A percentile compares a stretch with the other conserved stretches of the same genome.
Evolutionary conservation across 306 rosid species (phyloP).

Genomic region (Purshia tridentata): DNA sequence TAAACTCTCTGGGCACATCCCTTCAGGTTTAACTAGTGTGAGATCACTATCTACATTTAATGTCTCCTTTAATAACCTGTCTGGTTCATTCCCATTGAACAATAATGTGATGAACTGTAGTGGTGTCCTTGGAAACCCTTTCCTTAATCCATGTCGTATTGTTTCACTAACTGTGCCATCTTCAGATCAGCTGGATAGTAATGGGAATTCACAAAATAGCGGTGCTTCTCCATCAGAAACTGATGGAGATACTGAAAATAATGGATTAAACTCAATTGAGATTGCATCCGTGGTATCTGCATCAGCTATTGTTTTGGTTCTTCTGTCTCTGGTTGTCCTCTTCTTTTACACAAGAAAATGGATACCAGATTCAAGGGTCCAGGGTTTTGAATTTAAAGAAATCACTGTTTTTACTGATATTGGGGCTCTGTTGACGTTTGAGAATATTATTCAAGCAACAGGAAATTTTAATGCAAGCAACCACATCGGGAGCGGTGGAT

Average conservation of each 20-base stretch:
- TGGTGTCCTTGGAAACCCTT: slow-evolving; percentile 24
- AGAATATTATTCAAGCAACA: slow-evolving; percentile 37
- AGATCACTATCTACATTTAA: slow-evolving; percentile 25
- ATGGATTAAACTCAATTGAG: slow-evolving; percentile 30
- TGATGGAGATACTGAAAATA: neutral
- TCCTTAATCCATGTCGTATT: slow-evolving; percentile 26
- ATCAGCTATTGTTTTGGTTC: slow-evolving; percentile 31
- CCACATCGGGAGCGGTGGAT: slow-evolving; percentile 39
- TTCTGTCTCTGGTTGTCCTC: slow-evolving; percentile 33
- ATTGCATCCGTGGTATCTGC: slow-evolving; percentile 38
- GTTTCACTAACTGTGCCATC: slow-evolving; percentile 16
- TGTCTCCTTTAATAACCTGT: slow-evolving; percentile 30
- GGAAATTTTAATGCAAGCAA: slow-evolving; percentile 31
- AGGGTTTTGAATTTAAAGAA: slow-evolving; percentile 34
- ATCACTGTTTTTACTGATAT: slow-evolving; percentile 31
- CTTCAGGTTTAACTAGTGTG: slow-evolving; percentile 22
- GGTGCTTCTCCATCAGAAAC: slow-evolving; percentile 5
- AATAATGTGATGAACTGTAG: slow-evolving; percentile 31
- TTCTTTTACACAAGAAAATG: slow-evolving; percentile 41
- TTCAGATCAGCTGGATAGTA: slow-evolving; percentile 13
- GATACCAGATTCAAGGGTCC: slow-evolving; percentile 42
- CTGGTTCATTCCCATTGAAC: slow-evolving; percentile 28
- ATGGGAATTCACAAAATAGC: slow-evolving; percentile 1
- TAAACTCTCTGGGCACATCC: slow-evolving; percentile 29
- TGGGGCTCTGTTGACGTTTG: slow-evolving; percentile 33